Percentiles rank a stretch among this genome's conserved stretches.
These are phyloP conservation scores for Miscanthus lutarioriparius DNA, from an alignment of 176 grass and related monocot genomes.

Conservation along the genomic window DNA sequence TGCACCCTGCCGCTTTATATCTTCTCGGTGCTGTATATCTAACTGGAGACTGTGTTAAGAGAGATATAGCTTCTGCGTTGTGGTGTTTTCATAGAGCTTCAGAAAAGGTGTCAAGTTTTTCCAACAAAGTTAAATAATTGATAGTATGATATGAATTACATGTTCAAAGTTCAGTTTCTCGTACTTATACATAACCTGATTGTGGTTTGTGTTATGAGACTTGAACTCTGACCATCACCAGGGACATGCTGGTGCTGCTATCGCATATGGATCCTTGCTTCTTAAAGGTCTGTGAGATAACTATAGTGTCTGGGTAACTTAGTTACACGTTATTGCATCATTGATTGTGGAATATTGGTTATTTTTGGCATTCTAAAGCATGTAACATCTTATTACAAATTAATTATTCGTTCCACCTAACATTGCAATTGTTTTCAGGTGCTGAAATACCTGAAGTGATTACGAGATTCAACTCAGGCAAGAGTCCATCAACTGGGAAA, in stretches of 20 bases:
- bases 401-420: not conserved
- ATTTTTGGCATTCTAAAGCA: not conserved
- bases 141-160: slow-evolving; percentile 1
- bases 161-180: not conserved
- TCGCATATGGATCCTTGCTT: slow-evolving; percentile 93
- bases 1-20: slow-evolving; percentile 94
- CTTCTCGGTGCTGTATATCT: slow-evolving; percentile 94
- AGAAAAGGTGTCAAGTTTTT: slow-evolving; percentile 55
- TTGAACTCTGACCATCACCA: slow-evolving; percentile 34
- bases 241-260: slow-evolving; percentile 92
- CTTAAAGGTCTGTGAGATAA: slow-evolving; percentile 65
- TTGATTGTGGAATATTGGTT: slow-evolving; percentile 1
- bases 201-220: slow-evolving; percentile 15
- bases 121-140: not conserved
- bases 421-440: slow-evolving; percentile 42
- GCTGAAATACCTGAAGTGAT: slow-evolving; percentile 78
- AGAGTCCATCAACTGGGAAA: slow-evolving; percentile 62
- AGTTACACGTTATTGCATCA: not conserved
- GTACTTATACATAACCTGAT: slow-evolving; percentile 8
- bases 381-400: not conserved
- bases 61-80: slow-evolving; percentile 81
- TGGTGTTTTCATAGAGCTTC: slow-evolving; percentile 98
- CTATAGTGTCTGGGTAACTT: slow-evolving; percentile 2
- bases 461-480: slow-evolving; percentile 69
- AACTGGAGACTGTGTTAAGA: slow-evolving; percentile 88